These are phyloP conservation scores for Aureobasidium zeae DNA, from an alignment of 2,329 filamentous ascomycete genomes.

Conservation along the genomic window DNA sequence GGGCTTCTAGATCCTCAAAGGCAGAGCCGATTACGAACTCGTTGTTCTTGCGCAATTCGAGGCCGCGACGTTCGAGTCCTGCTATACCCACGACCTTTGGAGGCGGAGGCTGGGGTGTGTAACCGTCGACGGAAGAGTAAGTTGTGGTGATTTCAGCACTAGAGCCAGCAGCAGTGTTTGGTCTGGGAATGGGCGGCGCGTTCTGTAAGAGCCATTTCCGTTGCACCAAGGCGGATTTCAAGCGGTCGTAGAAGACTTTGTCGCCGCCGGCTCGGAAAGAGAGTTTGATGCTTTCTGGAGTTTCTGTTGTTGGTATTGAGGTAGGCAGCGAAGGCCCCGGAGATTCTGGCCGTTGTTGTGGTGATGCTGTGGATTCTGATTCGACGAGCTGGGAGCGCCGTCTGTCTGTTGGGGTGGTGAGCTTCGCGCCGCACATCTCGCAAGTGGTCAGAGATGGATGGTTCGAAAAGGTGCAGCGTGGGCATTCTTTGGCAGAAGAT, in stretches of 20 bases:
- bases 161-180: constrained; percentile 18
- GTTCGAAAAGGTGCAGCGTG: constrained; percentile 87
- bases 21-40: constrained; percentile 85
- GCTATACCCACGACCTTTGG: constrained; percentile 75
- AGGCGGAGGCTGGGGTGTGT: constrained; percentile 19
- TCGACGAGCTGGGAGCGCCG: constrained; percentile 34
- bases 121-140: constrained; percentile 26
- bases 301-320: constrained; percentile 40
- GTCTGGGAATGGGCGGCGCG: constrained; percentile 72
- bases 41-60: constrained; percentile 84
- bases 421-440: constrained; percentile 79
- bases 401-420: constrained; percentile 46
- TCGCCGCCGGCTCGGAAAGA: constrained; percentile 87
- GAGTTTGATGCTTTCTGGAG: constrained; percentile 73
- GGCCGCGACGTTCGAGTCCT: constrained; percentile 74
- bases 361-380: constrained; percentile 25
- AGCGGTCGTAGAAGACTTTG: constrained; percentile 77
- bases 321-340: constrained; percentile 59
- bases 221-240: constrained; percentile 82
- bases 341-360: constrained; percentile 67
- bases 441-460: constrained; percentile 78
- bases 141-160: constrained; percentile 22
- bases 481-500: constrained; percentile 43
- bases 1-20: constrained; percentile 89
- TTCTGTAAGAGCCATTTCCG: constrained; percentile 90